Conservation (phyloP, 768 basidiomycete species). For the Trichaptum fuscoviolaceum region DNA sequence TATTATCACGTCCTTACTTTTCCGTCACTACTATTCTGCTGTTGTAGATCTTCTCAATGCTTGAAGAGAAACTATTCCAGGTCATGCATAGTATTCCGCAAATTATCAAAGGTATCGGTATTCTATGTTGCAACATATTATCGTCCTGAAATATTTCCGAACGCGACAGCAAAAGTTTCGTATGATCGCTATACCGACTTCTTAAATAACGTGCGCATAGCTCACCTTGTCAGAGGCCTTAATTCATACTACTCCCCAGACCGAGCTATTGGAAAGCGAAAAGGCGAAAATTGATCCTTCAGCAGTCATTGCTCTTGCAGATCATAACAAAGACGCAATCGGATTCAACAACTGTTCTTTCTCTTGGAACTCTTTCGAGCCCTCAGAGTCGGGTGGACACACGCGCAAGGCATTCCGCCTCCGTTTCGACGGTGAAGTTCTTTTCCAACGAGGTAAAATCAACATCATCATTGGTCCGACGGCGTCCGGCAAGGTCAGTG, state of each 20-base stretch:
- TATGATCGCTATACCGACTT: slow-evolving; percentile 52
- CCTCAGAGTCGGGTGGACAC: slow-evolving; percentile 33
- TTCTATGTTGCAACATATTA: slow-evolving; percentile 18
- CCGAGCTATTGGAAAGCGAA: slow-evolving; percentile 44
- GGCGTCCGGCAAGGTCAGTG: slow-evolving; percentile 13
- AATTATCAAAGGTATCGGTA: slow-evolving; percentile 16
- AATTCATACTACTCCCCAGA: slow-evolving; percentile 16
- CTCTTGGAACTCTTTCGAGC: slow-evolving; percentile 42
- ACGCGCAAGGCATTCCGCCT: slow-evolving; percentile 43
- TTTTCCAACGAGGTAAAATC: slow-evolving; percentile 41
- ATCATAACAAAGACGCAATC: slow-evolving; percentile 26
- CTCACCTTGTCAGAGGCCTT: slow-evolving; percentile 2
- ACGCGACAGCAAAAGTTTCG: slow-evolving; percentile 50
- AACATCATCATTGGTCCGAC: slow-evolving; percentile 14
- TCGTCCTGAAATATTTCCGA: slow-evolving; percentile 14
- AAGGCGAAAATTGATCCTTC: slow-evolving; percentile 17
- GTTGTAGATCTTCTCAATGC: slow-evolving; percentile 48
- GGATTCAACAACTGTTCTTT: slow-evolving; percentile 53
- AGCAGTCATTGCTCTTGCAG: slow-evolving; percentile 3
- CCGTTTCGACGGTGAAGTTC: slow-evolving; percentile 42
- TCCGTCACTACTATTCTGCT: neutral
- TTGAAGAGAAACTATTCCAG: slow-evolving; percentile 44
- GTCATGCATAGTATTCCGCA: slow-evolving; percentile 27
- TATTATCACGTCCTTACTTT: neutral
- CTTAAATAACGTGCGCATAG: slow-evolving; percentile 26